Evolutionary conservation across 495 filamentous ascomycete genomes (phyloP).

Genomic region (Neurospora sp.): DNA sequence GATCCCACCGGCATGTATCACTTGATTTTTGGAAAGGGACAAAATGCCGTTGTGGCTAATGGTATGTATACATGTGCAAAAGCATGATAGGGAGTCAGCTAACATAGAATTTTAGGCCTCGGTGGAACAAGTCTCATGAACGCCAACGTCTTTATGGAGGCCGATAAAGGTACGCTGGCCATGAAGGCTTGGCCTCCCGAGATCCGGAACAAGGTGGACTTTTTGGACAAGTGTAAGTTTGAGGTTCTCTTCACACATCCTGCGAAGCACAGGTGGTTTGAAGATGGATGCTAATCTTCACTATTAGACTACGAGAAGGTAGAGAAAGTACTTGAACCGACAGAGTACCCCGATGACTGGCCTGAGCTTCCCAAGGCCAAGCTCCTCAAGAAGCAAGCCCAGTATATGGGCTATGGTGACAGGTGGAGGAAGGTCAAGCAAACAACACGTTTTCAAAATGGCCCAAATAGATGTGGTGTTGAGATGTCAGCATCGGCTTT

Average conservation of each 20-base stretch:
- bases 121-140: constrained; percentile 58
- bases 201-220: constrained; percentile 36
- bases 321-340: constrained; percentile 47
- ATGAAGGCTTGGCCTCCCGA: constrained; percentile 51
- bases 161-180: constrained; percentile 43
- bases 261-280: background rate
- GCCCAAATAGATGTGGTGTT: constrained; percentile 51
- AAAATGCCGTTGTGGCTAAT: constrained; percentile 56
- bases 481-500: constrained; percentile 49
- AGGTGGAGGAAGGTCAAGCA: constrained; percentile 49
- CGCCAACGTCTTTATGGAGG: constrained; percentile 55
- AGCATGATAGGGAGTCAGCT: background rate
- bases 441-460: constrained; percentile 51
- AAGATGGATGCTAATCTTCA: background rate
- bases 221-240: constrained; percentile 41
- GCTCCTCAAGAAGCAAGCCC: constrained; percentile 47
- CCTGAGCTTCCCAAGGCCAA: constrained; percentile 45
- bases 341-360: constrained; percentile 45
- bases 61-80: constrained; percentile 24
- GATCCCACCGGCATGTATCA: constrained; percentile 55
- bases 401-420: constrained; percentile 35
- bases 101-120: constrained; percentile 32
- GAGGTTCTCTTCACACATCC: background rate
- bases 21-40: constrained; percentile 51
- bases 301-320: constrained; percentile 46